Percentiles rank a stretch among this genome's conserved stretches.
These are phyloP conservation scores for Pestalotiopsis sp. DNA, from an alignment of 2,329 filamentous ascomycete species.

Conservation along the genomic window DNA sequence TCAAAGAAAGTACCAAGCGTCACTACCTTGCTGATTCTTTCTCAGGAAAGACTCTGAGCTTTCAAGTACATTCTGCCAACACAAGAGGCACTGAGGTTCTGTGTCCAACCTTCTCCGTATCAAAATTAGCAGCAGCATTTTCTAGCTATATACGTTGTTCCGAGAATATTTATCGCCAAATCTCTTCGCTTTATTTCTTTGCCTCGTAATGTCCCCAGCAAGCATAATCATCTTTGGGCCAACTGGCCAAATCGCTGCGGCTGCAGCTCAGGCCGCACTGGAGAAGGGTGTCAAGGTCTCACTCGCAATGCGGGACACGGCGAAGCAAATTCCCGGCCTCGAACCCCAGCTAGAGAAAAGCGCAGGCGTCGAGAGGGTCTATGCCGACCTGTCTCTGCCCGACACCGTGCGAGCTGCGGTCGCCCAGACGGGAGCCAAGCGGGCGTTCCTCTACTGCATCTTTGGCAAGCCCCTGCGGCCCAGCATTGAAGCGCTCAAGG, in stretches of 20 bases:
- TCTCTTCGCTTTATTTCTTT: background rate
- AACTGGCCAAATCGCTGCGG: slow-evolving; percentile 45
- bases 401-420: slow-evolving; percentile 43
- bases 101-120: too few species aligned
- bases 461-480: slow-evolving; percentile 41
- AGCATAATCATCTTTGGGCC: slow-evolving; percentile 48
- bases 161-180: background rate
- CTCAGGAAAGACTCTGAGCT: too few species aligned
- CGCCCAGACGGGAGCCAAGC: slow-evolving; percentile 41
- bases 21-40: too few species aligned
- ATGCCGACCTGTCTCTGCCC: slow-evolving; percentile 47
- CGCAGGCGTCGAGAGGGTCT: slow-evolving; percentile 37
- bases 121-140: too few species aligned
- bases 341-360: slow-evolving; percentile 26
- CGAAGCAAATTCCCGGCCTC: slow-evolving; percentile 36
- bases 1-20: too few species aligned
- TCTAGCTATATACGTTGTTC: background rate
- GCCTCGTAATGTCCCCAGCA: background rate
- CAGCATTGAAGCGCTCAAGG: slow-evolving; percentile 44
- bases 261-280: slow-evolving; percentile 38
- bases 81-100: too few species aligned
- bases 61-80: background rate
- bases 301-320: slow-evolving; percentile 47
- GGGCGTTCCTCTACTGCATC: slow-evolving; percentile 50
- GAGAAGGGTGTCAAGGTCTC: slow-evolving; percentile 42